Base-by-base conservation (phyloP, 768 basidiomycete species). In the Lepiota brunneoincarnata region DNA sequence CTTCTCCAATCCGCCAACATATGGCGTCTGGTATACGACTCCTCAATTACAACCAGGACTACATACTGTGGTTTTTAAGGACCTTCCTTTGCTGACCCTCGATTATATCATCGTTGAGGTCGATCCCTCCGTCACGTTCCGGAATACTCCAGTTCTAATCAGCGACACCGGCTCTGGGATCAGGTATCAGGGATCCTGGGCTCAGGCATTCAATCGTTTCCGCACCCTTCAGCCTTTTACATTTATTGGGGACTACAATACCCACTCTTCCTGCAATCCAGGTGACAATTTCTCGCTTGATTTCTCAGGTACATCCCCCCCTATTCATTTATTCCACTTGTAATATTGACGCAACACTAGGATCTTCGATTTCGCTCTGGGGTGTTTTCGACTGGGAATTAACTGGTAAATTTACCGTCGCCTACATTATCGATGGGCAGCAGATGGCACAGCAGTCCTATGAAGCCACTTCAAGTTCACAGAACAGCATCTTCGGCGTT, bases 341-440 rank as follows among this genome's bases (percentile, higher is more conserved):
- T 38, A 11, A 7, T 64, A 18, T 2, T 17, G 26, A 23, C 34
- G n/a, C 18, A 11, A 18, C 23, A 7, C 17, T 17, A 68, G 64
- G 66, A 6, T 64, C 62, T 23, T 51, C 60, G 12, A 52, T 61
- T 23, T 26, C 59, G 15, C 49, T 68, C 7, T 69, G 66, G 42
- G 63, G 64, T 9, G 54, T 68, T 24, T 63, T 66, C 39, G 61
- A 62, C 37, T 69, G 61, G 61, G 46, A 57, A 6, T 61, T 59
- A 21, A 35, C 63, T 15, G 64, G 67, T 26, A 28, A 48, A 2
- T 55, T 69, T 18, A 52, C 59, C 39, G 63, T 58, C 24, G 52
- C 60, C 15, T 69, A 64, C 53, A 65, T 61, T 7, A 46, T 69
- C 2, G 67, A 68, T 43, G 63, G 61, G 6, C 36, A 37, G 28